Evolutionary conservation across 208 protist species (phyloP).

Genomic region (Trypanosoma cruzi): DNA sequence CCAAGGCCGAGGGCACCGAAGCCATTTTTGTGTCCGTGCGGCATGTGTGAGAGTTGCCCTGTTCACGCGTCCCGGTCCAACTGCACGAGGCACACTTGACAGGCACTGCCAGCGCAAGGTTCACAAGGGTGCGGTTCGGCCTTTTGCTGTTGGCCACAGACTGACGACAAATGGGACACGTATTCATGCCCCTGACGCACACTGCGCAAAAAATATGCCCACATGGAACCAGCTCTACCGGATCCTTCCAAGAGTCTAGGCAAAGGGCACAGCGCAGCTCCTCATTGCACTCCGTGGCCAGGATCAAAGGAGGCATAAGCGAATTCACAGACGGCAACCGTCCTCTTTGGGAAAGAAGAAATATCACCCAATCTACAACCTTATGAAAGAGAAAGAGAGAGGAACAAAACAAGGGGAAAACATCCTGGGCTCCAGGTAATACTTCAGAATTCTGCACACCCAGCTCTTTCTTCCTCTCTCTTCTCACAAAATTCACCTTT

Average conservation of each 20-base stretch:
- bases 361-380: neutral
- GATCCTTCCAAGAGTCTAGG: conserved; percentile 77
- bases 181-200: conserved; percentile 39
- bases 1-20: neutral
- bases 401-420: neutral
- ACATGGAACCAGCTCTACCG: conserved; percentile 44
- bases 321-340: conserved; percentile 22
- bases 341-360: neutral
- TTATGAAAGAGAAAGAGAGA: conserved; percentile 13
- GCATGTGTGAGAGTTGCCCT: conserved; percentile 36
- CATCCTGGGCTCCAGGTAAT: too few relatives aligned
- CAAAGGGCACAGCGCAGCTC: conserved; percentile 75
- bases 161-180: conserved; percentile 68
- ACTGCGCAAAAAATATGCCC: conserved; percentile 63
- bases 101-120: conserved; percentile 58
- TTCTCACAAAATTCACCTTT: too few relatives aligned
- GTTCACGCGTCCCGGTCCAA: conserved; percentile 68
- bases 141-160: conserved; percentile 26
- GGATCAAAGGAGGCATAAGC: conserved; percentile 33
- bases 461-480: too few relatives aligned
- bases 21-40: neutral
- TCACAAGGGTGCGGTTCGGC: conserved; percentile 73
- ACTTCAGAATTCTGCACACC: too few relatives aligned
- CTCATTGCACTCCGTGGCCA: conserved; percentile 60
- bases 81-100: conserved; percentile 60